Evolutionary conservation across 306 rosid species (phyloP).

Genomic region (Prunus mira): DNA sequence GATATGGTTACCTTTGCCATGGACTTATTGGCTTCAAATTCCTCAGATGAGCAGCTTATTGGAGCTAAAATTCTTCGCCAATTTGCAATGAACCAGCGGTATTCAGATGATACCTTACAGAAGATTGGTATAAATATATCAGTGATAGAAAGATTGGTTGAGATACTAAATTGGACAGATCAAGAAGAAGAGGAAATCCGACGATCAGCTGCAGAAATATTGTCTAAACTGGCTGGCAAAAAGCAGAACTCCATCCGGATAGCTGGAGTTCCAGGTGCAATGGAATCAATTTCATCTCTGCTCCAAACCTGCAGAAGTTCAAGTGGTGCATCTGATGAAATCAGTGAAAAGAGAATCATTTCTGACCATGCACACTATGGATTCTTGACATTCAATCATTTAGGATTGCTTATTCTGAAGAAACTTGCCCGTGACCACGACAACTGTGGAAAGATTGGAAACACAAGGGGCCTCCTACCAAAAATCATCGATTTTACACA

Average conservation of each 20-base stretch:
- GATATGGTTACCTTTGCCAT: constrained; percentile 81
- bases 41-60: constrained; percentile 86
- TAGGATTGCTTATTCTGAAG: constrained; percentile 78
- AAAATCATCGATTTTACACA: constrained; percentile 83
- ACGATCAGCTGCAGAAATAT: constrained; percentile 71
- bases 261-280: constrained; percentile 83
- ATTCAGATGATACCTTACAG: constrained; percentile 77
- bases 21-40: constrained; percentile 75
- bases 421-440: constrained; percentile 85
- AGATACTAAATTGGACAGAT: constrained; percentile 92
- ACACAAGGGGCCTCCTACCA: constrained; percentile 79
- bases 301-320: constrained; percentile 58
- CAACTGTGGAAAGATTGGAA: constrained; percentile 92
- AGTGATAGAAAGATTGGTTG: constrained; percentile 79
- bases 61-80: constrained; percentile 75
- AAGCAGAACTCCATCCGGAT: constrained; percentile 81
- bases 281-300: constrained; percentile 91
- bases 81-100: constrained; percentile 42
- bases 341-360: constrained; percentile 58
- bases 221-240: constrained; percentile 76
- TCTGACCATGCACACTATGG: constrained; percentile 55
- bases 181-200: constrained; percentile 79
- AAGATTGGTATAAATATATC: constrained; percentile 71
- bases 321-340: constrained; percentile 66
- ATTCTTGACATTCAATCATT: constrained; percentile 74